Conservation (phyloP, 1,284 basidiomycete species). For the Ganoderma lucidum region DNA sequence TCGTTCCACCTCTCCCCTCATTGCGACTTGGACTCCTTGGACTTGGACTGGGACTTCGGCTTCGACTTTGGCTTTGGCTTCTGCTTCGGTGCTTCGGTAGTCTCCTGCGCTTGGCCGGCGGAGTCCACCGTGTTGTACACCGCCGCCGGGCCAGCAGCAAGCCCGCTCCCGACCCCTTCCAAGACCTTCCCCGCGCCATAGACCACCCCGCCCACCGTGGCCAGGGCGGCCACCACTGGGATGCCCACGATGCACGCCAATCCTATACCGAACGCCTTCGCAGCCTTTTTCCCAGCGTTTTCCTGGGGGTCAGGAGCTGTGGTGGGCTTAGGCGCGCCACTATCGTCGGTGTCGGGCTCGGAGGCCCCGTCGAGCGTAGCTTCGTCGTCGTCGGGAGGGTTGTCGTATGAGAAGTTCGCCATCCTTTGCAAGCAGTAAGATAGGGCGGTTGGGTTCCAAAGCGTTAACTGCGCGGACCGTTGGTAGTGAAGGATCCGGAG, state of each 20-base stretch:
- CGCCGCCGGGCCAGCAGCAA: slow-evolving; percentile 18
- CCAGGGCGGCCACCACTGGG: slow-evolving; percentile 12
- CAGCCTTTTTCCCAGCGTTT: slow-evolving; percentile 3
- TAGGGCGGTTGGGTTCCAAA: not conserved
- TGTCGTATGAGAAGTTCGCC: too few species aligned
- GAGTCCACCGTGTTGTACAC: not conserved
- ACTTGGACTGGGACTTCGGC: not conserved
- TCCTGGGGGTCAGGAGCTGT: not conserved
- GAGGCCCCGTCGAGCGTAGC: not conserved
- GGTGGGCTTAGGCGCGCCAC: too few species aligned
- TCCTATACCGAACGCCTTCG: slow-evolving; percentile 11
- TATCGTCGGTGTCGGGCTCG: not conserved
- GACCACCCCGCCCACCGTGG: not conserved
- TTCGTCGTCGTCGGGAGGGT: too few species aligned
- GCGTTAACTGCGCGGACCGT: too few species aligned
- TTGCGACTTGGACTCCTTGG: not conserved
- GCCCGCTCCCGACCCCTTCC: slow-evolving; percentile 18
- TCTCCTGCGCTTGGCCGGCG: not conserved
- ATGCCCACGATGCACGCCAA: slow-evolving; percentile 12
- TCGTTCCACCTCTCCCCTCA: not conserved
- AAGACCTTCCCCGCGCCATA: slow-evolving; percentile 21
- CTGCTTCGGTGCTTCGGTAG: not conserved
- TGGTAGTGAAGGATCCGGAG: too few species aligned
- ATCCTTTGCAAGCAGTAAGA: not conserved
- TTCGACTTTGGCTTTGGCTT: not conserved